Base-by-base conservation (phyloP, 495 filamentous ascomycete species). In the Hypoxylon cercidicola region DNA sequence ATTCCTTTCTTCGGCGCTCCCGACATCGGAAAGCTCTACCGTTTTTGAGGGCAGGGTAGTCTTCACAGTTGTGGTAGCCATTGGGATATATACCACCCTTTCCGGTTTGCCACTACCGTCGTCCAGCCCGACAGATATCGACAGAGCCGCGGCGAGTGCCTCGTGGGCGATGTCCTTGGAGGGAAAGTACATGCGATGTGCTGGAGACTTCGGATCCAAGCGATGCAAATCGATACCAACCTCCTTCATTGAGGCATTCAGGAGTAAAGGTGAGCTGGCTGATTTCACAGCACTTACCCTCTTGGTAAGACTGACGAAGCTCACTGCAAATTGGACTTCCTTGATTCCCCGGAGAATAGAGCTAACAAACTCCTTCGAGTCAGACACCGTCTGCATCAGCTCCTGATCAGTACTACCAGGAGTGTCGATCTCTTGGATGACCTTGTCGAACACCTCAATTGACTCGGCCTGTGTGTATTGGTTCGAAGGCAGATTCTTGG, bases 171-270 rank as follows among this genome's bases (percentile, higher is more conserved):
- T 86, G 68, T 97, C 96, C 52, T 90, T 87, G 10, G 90, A 87
- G 12, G 93, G 93, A 74, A 99, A 99, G 78, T 99, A 99, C 95
- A 99, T 99, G 52, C 93, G 89, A 84, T 99, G 95, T 2, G 93
- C 94, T 0, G 95, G 93, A 35, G 92, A 96, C 67, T 90, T 94
- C 23, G 91, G 90, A 72, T 99, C 96, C 58, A 99, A 87, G 13
- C 95, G 88, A 73, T 98, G 90, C 30, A 98, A 79, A 68, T 99
- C 95, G 68, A 98, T 85, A 52, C 93, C 93, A 28, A 99, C 84
- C 74, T 99, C 95, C 71, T 98, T 97, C 82, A 97, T 96, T 1
- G 94, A 91, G 12, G 93, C 84, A 64, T 94, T 96, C 55, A 98
- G 76, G 48, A 89, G 89, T 1, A 97, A 77, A 2, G 91, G 88